Base-by-base conservation (phyloP, 371 early-diverging fungal genomes). In the Parasitella parasitica region DNA sequence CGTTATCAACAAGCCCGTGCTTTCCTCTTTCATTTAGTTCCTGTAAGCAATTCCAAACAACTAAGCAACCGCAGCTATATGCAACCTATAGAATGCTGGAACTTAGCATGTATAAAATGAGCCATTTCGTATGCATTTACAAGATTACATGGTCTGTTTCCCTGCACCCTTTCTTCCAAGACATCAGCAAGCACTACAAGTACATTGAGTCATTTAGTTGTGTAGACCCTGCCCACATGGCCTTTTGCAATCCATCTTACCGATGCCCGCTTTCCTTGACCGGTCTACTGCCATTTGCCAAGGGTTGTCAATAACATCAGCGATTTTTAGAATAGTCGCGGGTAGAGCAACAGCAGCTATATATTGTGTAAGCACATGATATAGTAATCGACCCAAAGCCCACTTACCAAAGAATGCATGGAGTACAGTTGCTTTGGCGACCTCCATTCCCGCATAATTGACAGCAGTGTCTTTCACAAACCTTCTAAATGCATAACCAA, bases 41-140 rank as follows among this genome's bases (percentile, higher is more conserved):
- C 46, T 87, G 74, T 28, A 98, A 76, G 66, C 95, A 92, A 36
- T 91, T 86, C 80, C 91, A 96, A 51, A 98, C 92, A 11, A 94
- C 91, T 3, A 94, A 82, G 6, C 94, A 94, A 4, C 98, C 98
- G 34, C 96, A 87, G 20, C 97, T 96, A 77, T 91, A 97, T 0
- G 93, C 97, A 30, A 86, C 72, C 77, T 80, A 15, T 49, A n/a
- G n/a, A n/a, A n/a, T n/a, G n/a, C n/a, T n/a, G n/a, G n/a, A n/a
- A n/a, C n/a, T n/a, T n/a, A n/a, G n/a, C n/a, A n/a, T n/a, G n/a
- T n/a, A n/a, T n/a, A n/a, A n/a, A n/a, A n/a, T n/a, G n/a, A n/a
- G n/a, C n/a, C n/a, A n/a, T n/a, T n/a, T n/a, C n/a, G n/a, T n/a
- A n/a, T n/a, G 24, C 12, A 49, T 27, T 64, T 76, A 94, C 84